Evolutionary conservation across 164 flowering plant genomes (phyloP), one percentile per base, ranked within the genome.

Genomic region (Aristolochia contorta): DNA sequence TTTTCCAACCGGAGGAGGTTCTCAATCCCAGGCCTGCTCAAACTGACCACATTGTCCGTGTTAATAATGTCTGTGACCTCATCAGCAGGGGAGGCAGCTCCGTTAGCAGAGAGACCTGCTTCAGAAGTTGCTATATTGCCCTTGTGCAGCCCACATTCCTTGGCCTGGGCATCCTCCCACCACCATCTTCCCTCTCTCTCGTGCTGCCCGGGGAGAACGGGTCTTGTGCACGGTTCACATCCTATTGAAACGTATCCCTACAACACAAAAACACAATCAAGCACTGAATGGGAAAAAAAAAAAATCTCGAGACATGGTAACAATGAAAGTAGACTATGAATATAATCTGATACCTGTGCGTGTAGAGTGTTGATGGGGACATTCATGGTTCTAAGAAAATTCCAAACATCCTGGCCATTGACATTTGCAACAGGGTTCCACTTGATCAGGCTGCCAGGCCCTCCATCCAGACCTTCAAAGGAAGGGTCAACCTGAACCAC

Each of bases 151-250:
- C 99, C 99, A 58, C 99, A 93, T 61, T 93, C 99, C 73, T 93
- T 93, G 14, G 99, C 96, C 70, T 79, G 84, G 18, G 99, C 91
- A 66, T 93, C 97, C 70, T 93, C 99, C 99, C 99, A 93, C 99
- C 99, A 93, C 99, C 99, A 93, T 66, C 99, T 81, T 58, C 99
- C 99, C 67, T 93, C 99, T 53, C 99, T 77, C 76, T 93, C 99
- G 30, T 90, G 99, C 64, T 93, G 99, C 27, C 99, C 94, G 0
- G 99, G 99, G 12, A 90, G 65, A 3, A 90, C 95, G 0, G 99
- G 77, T 77, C 99, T 82, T 0, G 99, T 90, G 89, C 99, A 93
- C 0, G 99, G 99, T 68, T 90, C 96, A 55, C 99, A 93, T 12
- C 97, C 99, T 54, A 90, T 88, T 1, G 99, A 93, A 18, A 93